A percentile compares a stretch with the other conserved stretches of the same genome.
These are phyloP conservation scores for Carallia brachiata DNA, from an alignment of 345 rosid genomes.

Conservation along the genomic window DNA sequence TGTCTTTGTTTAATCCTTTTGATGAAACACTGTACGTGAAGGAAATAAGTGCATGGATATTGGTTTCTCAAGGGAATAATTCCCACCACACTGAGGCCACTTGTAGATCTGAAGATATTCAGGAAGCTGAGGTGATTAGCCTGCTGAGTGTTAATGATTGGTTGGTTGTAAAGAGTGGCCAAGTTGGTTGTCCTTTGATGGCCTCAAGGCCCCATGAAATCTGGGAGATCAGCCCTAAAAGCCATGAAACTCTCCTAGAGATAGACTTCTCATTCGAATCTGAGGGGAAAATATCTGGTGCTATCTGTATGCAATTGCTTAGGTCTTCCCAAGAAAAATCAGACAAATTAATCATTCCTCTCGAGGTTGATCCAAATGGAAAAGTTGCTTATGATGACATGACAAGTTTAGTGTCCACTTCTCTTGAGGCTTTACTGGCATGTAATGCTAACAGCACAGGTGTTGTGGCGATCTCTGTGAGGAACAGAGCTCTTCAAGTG, in stretches of 20 bases:
- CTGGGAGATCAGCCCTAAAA: constrained; percentile 53
- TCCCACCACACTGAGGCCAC: constrained; percentile 47
- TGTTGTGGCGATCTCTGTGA: constrained; percentile 47
- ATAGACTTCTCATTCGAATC: constrained; percentile 50
- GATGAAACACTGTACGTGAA: constrained; percentile 50
- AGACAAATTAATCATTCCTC: constrained; percentile 52
- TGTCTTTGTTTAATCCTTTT: constrained; percentile 63
- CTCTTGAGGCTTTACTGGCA: constrained; percentile 40
- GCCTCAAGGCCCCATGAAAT: constrained; percentile 45
- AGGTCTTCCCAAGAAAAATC: constrained; percentile 43
- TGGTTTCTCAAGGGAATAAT: constrained; percentile 46
- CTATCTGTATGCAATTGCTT: constrained; percentile 48
- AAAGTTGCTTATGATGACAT: constrained; percentile 26
- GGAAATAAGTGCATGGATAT: constrained; percentile 55
- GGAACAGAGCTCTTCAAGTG: constrained; percentile 41
- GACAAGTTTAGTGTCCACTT: constrained; percentile 33
- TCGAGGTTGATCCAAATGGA: constrained; percentile 45
- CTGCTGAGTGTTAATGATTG: constrained; percentile 40
- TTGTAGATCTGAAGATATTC: constrained; percentile 35
- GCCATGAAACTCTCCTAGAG: constrained; percentile 43
- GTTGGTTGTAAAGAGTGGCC: constrained; percentile 45
- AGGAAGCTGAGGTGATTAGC: constrained; percentile 24
- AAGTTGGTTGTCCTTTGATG: constrained; percentile 41
- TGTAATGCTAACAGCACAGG: constrained; percentile 30
- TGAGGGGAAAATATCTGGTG: constrained; percentile 45